Percentiles rank a stretch among this genome's conserved stretches.
These are phyloP conservation scores for Microbotryum lychnidis-dioicae DNA, from an alignment of 1,284 basidiomycete species.

Conservation along the genomic window DNA sequence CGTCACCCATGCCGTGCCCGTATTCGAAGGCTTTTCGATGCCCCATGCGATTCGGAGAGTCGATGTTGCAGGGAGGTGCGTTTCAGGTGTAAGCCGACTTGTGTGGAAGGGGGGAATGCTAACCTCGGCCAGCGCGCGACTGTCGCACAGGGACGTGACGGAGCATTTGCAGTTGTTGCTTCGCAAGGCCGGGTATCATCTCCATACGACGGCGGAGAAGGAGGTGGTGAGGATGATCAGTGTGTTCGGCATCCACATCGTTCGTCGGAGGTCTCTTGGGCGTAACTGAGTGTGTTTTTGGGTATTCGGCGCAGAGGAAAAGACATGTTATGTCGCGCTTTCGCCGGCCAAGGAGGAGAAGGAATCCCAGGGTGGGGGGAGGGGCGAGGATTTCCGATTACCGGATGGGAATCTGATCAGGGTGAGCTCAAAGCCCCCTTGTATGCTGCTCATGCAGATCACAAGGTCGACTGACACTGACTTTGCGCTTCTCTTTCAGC, in stretches of 20 bases:
- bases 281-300: not conserved
- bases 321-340: constrained; percentile 87
- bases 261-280: not conserved
- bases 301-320: constrained; percentile 55
- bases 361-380: constrained; percentile 53
- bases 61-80: constrained; percentile 86
- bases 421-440: constrained; percentile 46
- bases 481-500: constrained; percentile 46
- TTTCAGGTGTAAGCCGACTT: too few species aligned
- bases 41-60: constrained; percentile 93
- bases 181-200: constrained; percentile 86
- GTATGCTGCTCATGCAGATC: not conserved
- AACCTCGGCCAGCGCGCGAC: not conserved
- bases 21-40: constrained; percentile 99
- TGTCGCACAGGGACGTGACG: constrained; percentile 70
- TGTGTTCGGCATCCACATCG: constrained; percentile 10
- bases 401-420: constrained; percentile 92
- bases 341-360: constrained; percentile 94
- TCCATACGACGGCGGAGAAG: constrained; percentile 93
- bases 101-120: too few species aligned
- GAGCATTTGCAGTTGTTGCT: constrained; percentile 90
- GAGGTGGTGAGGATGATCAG: constrained; percentile 94
- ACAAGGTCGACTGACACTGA: too few species aligned
- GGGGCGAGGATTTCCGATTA: constrained; percentile 80
- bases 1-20: constrained; percentile 96